phyloP scores from a whole-genome alignment of 257 asterid genomes.

The Salvia splendens region DNA sequence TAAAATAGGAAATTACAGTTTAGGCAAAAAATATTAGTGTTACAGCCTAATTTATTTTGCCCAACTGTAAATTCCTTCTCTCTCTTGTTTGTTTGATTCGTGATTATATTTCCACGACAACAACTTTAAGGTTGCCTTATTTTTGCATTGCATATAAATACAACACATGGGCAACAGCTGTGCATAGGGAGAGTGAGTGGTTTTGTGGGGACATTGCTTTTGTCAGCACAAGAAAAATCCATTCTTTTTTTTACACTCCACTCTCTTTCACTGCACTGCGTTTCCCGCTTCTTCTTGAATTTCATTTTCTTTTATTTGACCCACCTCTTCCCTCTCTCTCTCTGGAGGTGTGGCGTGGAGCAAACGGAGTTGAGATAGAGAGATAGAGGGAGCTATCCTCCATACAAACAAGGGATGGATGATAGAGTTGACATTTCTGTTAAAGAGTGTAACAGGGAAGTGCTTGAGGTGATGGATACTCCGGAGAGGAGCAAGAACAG shows the following conservation, averaged over 20 bases:
- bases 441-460: conserved; percentile 27
- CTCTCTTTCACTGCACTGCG: conserved; percentile 39
- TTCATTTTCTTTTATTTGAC: conserved; percentile 43
- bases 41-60: conserved; percentile 17
- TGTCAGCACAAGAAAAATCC: conserved; percentile 62
- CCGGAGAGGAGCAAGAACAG: conserved; percentile 70
- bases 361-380: conserved; percentile 21
- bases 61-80: conserved; percentile 4
- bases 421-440: conserved; percentile 35
- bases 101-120: conserved; percentile 28
- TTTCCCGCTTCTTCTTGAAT: conserved; percentile 86
- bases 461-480: conserved; percentile 66
- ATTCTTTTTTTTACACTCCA: conserved; percentile 29
- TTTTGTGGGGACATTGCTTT: conserved; percentile 53
- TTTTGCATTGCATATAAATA: conserved; percentile 27
- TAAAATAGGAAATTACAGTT: conserved; percentile 17
- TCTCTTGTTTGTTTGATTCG: neutral
- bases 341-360: conserved; percentile 31
- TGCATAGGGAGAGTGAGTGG: conserved; percentile 45
- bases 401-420: conserved; percentile 32
- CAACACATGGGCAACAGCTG: conserved; percentile 41
- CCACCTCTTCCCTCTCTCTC: conserved; percentile 25
- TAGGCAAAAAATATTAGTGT: neutral
- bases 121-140: conserved; percentile 20
- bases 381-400: conserved; percentile 13